Base-by-base conservation (phyloP, 495 filamentous ascomycete genomes). In the Xylaria longipes region DNA sequence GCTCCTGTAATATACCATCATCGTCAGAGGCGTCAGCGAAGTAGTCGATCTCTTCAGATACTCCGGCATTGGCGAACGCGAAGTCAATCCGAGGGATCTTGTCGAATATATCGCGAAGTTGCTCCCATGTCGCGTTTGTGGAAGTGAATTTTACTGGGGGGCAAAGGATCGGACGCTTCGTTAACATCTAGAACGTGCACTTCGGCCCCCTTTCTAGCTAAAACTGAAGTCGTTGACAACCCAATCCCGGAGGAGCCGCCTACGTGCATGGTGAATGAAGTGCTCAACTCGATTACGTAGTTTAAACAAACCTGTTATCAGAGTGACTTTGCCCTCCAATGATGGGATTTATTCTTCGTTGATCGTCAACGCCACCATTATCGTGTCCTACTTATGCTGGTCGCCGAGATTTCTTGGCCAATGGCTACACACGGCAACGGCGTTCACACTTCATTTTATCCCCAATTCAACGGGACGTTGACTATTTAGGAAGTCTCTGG, bases 41-140 rank as follows among this genome's bases (percentile, higher is more conserved):
- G 62, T 77, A 80, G 69, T 63, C 43, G 48, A 52, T 52, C 17
- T 73, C 50, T 43, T 79, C 79, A 3, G 68, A 66, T 20, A 77
- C 71, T 20, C 79, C 79, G 8, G 78, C 75, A 68, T 82, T 80
- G 39, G 78, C 75, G 50, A 80, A 65, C 11, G 68, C 75, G 37
- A 81, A 74, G 68, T 80, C 79, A 25, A 79, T 46, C 29, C 70
- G 60, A 7, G 71, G 69, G n/a, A 69, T 65, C 8, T 45, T 27
- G 45, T 71, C 62, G 54, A 68, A 27, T 1, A 50, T 29, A 11
- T 65, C 52, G 11, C 50, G 45, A 33, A 77, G 74, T 43, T 78
- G 69, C 22, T 52, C 52, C 76, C 76, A 79, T 8, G 65, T 80
- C 62, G 33, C 68, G 72, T 41, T 71, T 50, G 29, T 72, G 70